phyloP scores from a whole-genome alignment of 75 land plant genomes.

The Pinus tabuliformis region DNA sequence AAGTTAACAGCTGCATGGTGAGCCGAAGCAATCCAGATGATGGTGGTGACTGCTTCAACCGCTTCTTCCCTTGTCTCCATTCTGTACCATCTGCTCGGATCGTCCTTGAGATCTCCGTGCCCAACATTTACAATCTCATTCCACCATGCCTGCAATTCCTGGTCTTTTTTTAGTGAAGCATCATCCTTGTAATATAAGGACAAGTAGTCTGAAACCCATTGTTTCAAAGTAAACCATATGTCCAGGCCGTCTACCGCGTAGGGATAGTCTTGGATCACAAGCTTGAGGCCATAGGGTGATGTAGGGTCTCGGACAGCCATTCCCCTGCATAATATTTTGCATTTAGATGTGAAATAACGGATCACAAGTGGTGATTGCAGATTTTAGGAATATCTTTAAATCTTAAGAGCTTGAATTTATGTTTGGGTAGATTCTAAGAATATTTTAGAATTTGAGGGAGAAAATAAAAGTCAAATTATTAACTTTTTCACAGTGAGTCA shows the following conservation, averaged over 20 bases:
- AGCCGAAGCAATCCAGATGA: constrained; percentile 38
- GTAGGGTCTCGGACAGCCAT: constrained; percentile 40
- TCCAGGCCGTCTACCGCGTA: constrained; percentile 38
- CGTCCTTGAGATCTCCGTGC: constrained; percentile 36
- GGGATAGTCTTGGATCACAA: constrained; percentile 35
- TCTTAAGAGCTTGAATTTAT: too few relatives aligned
- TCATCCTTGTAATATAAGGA: constrained; percentile 24
- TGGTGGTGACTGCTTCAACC: constrained; percentile 13
- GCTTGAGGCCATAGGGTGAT: constrained; percentile 16
- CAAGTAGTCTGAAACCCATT: constrained; percentile 34
- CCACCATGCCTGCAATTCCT: constrained; percentile 45
- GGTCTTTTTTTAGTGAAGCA: constrained; percentile 12
- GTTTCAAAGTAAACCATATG: constrained; percentile 23
- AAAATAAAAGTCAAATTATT: too few relatives aligned
- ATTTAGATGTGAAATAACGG: too few relatives aligned
- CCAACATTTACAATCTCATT: constrained; percentile 24
- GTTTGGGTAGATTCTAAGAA: too few relatives aligned
- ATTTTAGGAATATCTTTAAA: too few relatives aligned
- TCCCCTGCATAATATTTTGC: constrained; percentile 24
- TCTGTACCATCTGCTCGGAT: constrained; percentile 16
- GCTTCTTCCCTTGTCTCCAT: constrained; percentile 7
- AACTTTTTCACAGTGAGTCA: too few relatives aligned
- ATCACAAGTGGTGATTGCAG: too few relatives aligned
- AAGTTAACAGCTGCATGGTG: constrained; percentile 57
- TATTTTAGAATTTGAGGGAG: too few relatives aligned